Conservation (phyloP, 2,329 filamentous ascomycete species). For the Aspergillus aculeatus region DNA sequence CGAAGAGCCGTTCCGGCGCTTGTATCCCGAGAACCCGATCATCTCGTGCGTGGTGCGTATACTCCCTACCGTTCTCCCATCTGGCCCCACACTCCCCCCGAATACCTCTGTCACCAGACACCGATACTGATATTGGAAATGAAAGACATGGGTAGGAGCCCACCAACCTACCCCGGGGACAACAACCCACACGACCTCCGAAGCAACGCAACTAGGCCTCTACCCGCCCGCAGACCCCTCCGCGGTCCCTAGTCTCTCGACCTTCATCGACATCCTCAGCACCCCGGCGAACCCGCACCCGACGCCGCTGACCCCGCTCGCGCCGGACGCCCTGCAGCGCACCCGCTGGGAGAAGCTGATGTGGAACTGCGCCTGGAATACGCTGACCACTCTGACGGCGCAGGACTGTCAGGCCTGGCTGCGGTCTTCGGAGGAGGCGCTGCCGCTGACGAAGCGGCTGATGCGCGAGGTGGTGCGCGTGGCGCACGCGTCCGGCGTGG, state of each 20-base stretch:
- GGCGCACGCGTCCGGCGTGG: slow-evolving; percentile 39
- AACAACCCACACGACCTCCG: slow-evolving; percentile 52
- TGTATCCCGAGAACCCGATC: slow-evolving; percentile 33
- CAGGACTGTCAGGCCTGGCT: slow-evolving; percentile 46
- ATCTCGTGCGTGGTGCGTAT: slow-evolving; percentile 46
- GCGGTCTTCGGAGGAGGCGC: slow-evolving; percentile 40
- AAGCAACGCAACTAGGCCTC: slow-evolving; percentile 57
- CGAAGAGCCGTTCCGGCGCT: slow-evolving; percentile 38
- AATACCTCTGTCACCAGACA: no score
- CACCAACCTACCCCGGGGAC: slow-evolving; percentile 51
- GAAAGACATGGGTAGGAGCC: slow-evolving; percentile 50
- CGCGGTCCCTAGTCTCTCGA: slow-evolving; percentile 33
- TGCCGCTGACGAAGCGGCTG: slow-evolving; percentile 38
- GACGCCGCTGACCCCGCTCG: slow-evolving; percentile 14
- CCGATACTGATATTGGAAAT: neutral
- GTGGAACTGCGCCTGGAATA: slow-evolving; percentile 46
- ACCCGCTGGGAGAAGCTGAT: slow-evolving; percentile 44
- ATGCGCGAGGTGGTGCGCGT: slow-evolving; percentile 48
- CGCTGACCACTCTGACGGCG: slow-evolving; percentile 44
- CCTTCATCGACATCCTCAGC: slow-evolving; percentile 43
- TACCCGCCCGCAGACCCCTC: slow-evolving; percentile 40
- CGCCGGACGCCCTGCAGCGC: slow-evolving; percentile 34
- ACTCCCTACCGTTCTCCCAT: neutral
- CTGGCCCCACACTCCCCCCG: neutral
- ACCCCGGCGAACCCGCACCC: slow-evolving; percentile 43